These are phyloP conservation scores for Vigna unguiculata DNA, from an alignment of 306 rosid species.

Conservation along the genomic window DNA sequence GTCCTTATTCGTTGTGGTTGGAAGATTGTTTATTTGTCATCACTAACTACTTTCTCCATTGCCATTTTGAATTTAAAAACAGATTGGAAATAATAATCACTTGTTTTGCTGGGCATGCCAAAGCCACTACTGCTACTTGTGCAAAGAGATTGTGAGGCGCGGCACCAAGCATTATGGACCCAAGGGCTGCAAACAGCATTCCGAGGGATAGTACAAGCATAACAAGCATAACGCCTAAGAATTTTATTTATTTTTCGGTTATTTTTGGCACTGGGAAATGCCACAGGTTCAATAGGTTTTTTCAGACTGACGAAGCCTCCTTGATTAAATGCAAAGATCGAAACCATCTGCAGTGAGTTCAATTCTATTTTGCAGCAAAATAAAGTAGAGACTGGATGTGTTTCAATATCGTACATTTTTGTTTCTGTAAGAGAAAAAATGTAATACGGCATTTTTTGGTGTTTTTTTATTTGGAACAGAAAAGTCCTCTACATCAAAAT, in stretches of 20 bases:
- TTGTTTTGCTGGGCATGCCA: slow-evolving; percentile 91
- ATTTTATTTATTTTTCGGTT: not conserved
- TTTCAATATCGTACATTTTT: not conserved
- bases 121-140: slow-evolving; percentile 79
- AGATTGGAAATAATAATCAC: slow-evolving; percentile 89
- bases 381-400: not conserved
- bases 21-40: slow-evolving; percentile 16
- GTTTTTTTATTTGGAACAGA: not conserved
- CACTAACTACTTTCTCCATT: slow-evolving; percentile 30
- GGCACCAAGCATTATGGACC: slow-evolving; percentile 83
- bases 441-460: not conserved
- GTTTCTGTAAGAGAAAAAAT: slow-evolving; percentile 12
- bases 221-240: not conserved
- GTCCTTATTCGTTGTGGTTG: slow-evolving; percentile 5
- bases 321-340: slow-evolving; percentile 4
- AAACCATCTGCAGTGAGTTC: slow-evolving; percentile 18
- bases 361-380: slow-evolving; percentile 8
- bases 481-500: not conserved
- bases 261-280: not conserved
- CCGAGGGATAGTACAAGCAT: slow-evolving; percentile 54
- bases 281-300: slow-evolving; percentile 11
- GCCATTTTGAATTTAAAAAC: slow-evolving; percentile 47
- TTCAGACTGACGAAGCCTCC: slow-evolving; percentile 16
- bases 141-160: slow-evolving; percentile 73
- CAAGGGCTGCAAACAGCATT: slow-evolving; percentile 86